Base-by-base conservation (phyloP, 140 eudicot species). In the Cichorium intybus region DNA sequence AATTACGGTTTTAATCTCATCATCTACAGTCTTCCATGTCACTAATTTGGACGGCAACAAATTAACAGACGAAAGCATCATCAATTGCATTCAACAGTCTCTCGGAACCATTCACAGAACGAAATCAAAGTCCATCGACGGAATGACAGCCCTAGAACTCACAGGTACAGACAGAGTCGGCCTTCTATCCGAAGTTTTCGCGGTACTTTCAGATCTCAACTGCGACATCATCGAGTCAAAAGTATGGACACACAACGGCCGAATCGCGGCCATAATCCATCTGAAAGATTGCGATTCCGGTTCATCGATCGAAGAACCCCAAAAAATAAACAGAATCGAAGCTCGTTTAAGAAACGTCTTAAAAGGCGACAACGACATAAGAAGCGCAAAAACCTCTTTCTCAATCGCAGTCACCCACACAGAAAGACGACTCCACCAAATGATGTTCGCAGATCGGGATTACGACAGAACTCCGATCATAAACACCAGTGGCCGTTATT, bases 391-490 rank as follows among this genome's bases (percentile, higher is more conserved):
- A 69, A 92, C 91, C 11, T 70, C 75, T 0, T 87, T 92, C 11
- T 88, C 96, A 0, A 49, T 83, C 67, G 95, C 82, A 6, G 86
- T 75, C 12, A 92, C 99, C 33, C 99, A 92, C 66, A 88, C 95
- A 6, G 99, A 92, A 62, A 77, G 99, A 69, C 68, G 99, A 74
- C 95, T 92, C 64, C 99, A 92, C 59, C 99, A 92, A 50, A 69
- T 92, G 93, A 92, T 92, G 99, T 81, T 85, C 82, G 89, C 87
- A 1, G 98, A 92, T 33, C 82, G 98, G 3, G 95, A 88, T 77
- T 92, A 87, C 28, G 98, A 88, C 5, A 66, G 95, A 60, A 78
- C 76, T 60, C 88, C 90, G 2, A 75, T 74, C 7, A 73, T 64
- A 0, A 55, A 65, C 22, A 70, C 81, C 8, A 28, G 61, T 29